Conservation (phyloP, 192 early-diverging fungal species). For the Cladochytrium replicatum region DNA sequence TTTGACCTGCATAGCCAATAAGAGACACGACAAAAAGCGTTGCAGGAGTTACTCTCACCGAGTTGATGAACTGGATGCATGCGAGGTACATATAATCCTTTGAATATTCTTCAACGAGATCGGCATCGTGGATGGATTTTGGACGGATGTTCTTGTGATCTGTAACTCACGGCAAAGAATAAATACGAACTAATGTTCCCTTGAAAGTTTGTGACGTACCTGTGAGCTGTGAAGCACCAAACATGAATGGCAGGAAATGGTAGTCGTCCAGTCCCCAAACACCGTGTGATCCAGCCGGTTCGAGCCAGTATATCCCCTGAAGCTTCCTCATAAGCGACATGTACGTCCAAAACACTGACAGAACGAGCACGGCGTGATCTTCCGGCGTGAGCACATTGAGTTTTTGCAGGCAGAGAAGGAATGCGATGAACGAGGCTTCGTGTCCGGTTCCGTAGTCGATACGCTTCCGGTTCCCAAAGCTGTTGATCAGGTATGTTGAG, state of each 20-base stretch:
- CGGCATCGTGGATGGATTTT: conserved; percentile 85
- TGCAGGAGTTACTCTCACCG: conserved; percentile 44
- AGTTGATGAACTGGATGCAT: conserved; percentile 87
- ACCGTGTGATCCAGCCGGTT: conserved; percentile 95
- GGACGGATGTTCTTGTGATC: conserved; percentile 86
- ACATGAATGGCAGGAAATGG: conserved; percentile 92
- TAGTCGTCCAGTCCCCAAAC: conserved; percentile 99
- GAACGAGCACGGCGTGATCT: conserved; percentile 68
- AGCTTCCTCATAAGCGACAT: conserved; percentile 79
- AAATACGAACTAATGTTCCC: not conserved
- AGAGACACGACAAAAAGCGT: not conserved
- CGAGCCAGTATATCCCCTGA: conserved; percentile 88
- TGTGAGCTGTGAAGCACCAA: conserved; percentile 78
- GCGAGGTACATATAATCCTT: conserved; percentile 93
- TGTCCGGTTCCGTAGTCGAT: conserved; percentile 98
- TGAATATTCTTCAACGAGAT: conserved; percentile 81
- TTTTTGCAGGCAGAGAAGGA: conserved; percentile 72
- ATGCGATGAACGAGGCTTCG: conserved; percentile 84
- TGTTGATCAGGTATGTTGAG: conserved; percentile 65
- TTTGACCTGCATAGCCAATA: conserved; percentile 20
- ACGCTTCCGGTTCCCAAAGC: conserved; percentile 82
- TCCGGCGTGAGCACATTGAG: conserved; percentile 51
- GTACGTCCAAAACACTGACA: conserved; percentile 71
- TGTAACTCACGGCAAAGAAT: too few relatives aligned
- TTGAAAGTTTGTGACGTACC: conserved; percentile 32